Conservation (phyloP, 2,329 filamentous ascomycete genomes). For the Nemania diffusa region DNA sequence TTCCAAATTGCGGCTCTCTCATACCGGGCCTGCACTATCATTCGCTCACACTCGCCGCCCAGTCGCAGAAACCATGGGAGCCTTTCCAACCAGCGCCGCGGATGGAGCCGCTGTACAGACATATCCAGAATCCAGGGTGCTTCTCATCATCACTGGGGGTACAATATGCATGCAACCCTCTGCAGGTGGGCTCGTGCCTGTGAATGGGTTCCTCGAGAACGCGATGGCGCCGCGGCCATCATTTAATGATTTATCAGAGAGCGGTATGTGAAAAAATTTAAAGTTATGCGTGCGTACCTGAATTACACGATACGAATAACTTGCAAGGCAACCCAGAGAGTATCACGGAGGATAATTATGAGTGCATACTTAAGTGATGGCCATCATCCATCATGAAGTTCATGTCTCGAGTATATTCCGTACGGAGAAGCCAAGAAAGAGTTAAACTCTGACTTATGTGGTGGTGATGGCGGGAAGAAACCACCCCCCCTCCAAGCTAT, state of each 20-base stretch:
- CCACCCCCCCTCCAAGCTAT: neutral
- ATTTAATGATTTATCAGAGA: conserved; percentile 81
- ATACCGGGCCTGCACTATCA: neutral
- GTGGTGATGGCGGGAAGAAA: neutral
- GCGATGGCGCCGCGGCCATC: conserved; percentile 84
- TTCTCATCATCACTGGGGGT: conserved; percentile 91
- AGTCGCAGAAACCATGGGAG: conserved; percentile 39
- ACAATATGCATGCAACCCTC: conserved; percentile 93
- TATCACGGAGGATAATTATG: neutral
- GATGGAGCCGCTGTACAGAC: conserved; percentile 43
- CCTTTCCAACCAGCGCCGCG: conserved; percentile 38
- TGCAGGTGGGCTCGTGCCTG: conserved; percentile 81
- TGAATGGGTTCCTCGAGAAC: conserved; percentile 80
- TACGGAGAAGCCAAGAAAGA: neutral
- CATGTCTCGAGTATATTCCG: neutral
- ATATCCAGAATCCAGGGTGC: conserved; percentile 79
- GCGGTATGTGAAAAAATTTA: conserved; percentile 46
- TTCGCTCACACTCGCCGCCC: neutral
- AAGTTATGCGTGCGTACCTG: neutral
- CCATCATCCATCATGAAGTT: neutral
- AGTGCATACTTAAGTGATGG: neutral
- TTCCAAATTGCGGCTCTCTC: neutral
- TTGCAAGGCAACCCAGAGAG: neutral
- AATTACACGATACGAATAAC: neutral
- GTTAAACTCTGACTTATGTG: neutral